A percentile compares a stretch with the other conserved stretches of the same genome.
These are phyloP conservation scores for Pulveroboletus frians DNA, from an alignment of 768 basidiomycete genomes.

Conservation along the genomic window DNA sequence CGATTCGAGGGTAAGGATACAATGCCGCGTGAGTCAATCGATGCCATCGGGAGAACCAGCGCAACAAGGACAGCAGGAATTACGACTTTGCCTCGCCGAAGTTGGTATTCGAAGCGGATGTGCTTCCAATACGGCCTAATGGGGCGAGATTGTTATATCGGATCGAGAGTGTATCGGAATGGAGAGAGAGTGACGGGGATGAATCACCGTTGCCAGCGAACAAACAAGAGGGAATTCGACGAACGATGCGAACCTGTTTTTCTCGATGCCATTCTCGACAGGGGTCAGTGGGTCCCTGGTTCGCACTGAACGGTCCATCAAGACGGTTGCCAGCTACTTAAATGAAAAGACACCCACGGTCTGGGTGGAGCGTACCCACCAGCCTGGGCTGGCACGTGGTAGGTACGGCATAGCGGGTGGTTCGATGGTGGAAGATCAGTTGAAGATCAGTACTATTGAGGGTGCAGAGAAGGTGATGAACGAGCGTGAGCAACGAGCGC, in stretches of 20 bases:
- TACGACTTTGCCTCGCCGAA: slow-evolving; percentile 13
- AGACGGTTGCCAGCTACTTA: background rate
- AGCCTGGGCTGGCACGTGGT: slow-evolving; percentile 5
- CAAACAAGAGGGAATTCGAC: slow-evolving; percentile 25
- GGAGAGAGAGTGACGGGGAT: slow-evolving; percentile 17
- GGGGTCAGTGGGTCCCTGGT: background rate
- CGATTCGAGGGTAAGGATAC: slow-evolving; percentile 28
- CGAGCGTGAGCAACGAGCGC: slow-evolving; percentile 4
- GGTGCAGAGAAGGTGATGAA: slow-evolving; percentile 25
- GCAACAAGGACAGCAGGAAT: slow-evolving; percentile 10
- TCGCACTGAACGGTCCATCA: too few relatives aligned
- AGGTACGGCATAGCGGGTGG: slow-evolving; percentile 10
- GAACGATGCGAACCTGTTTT: slow-evolving; percentile 7
- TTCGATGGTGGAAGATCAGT: slow-evolving; percentile 23
- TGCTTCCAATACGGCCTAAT: slow-evolving; percentile 18
- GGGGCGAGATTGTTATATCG: slow-evolving; percentile 5
- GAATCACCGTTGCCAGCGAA: slow-evolving; percentile 19
- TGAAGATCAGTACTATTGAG: slow-evolving; percentile 26
- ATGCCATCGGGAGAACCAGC: slow-evolving; percentile 28
- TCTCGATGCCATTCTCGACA: slow-evolving; percentile 5
- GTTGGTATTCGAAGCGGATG: background rate
- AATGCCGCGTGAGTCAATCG: slow-evolving; percentile 22
- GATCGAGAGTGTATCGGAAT: slow-evolving; percentile 22
- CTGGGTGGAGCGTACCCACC: too few relatives aligned
- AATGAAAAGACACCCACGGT: background rate